These are phyloP conservation scores for Cytospora piceae DNA, from an alignment of 2,329 filamentous ascomycete genomes.

Conservation along the genomic window DNA sequence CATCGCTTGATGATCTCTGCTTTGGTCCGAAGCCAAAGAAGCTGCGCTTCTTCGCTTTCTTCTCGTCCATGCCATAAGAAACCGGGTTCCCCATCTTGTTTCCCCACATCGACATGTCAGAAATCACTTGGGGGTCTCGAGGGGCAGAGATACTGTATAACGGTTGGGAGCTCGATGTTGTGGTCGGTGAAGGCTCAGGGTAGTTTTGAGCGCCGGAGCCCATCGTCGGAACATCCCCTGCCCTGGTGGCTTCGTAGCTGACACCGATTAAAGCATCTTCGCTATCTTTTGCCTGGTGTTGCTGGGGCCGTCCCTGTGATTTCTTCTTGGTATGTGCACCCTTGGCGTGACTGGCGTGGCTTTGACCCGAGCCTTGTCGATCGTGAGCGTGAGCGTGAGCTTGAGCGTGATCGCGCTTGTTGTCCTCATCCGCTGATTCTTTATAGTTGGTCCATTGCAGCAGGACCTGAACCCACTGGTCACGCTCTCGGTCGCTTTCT, in stretches of 20 bases:
- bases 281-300: slow-evolving; percentile 37
- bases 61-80: slow-evolving; percentile 66
- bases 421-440: slow-evolving; percentile 61
- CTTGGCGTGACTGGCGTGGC: slow-evolving; percentile 44
- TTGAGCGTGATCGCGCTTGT: slow-evolving; percentile 43
- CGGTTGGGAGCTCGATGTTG: slow-evolving; percentile 45
- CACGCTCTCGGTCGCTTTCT: slow-evolving; percentile 89
- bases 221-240: slow-evolving; percentile 52
- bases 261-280: slow-evolving; percentile 58
- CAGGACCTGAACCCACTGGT: slow-evolving; percentile 90
- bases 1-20: slow-evolving; percentile 60
- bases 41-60: slow-evolving; percentile 79
- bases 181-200: slow-evolving; percentile 34
- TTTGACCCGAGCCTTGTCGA: slow-evolving; percentile 43
- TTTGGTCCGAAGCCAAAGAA: slow-evolving; percentile 72
- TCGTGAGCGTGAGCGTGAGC: slow-evolving; percentile 47
- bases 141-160: slow-evolving; percentile 76
- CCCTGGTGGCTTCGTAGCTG: slow-evolving; percentile 60
- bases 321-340: slow-evolving; percentile 50
- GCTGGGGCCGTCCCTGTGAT: slow-evolving; percentile 39
- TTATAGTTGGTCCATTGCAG: slow-evolving; percentile 84
- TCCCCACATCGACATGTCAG: slow-evolving; percentile 84
- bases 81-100: slow-evolving; percentile 64
- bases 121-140: slow-evolving; percentile 81
- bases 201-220: slow-evolving; percentile 37